Evolutionary conservation across 129 eudicot genomes (phyloP), one percentile per base, ranked within the genome.

Genomic region (Arctium minus): DNA sequence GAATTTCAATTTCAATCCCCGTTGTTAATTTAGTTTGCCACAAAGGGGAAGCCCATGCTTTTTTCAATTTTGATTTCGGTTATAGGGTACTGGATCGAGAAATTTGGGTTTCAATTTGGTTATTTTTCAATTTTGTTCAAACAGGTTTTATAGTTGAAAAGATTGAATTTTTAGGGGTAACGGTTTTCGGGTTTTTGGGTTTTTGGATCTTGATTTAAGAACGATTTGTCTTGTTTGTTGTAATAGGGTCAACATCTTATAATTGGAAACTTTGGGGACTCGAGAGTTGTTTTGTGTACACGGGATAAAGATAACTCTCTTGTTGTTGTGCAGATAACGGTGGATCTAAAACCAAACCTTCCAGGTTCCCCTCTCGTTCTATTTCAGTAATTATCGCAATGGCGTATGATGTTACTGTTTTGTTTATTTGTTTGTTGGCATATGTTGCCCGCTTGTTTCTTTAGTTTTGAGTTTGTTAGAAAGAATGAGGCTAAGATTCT

Each of bases 221-320:
- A 74, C 31, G 31, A 1, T 67, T 74, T 27, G 33, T 80, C 65
- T 67, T 62, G 5, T 62, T 5, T 82, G 77, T 33, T 82, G 27
- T 22, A 22, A 44, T 74, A 93, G 97, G 97, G 97, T 73, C 86
- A 88, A 77, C 88, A 91, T 93, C 93, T 93, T 85, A 88, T 91
- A 70, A 88, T 93, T 81, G 93, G 97, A 75, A 93, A 93, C 79
- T 74, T 93, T 22, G 97, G 97, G 32, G 97, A 93, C 87, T 91
- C 96, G 15, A 89, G 97, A 85, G 97, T 96, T 35, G 76, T 93
- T 65, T 84, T 93, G 80, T 91, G 89, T 67, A 91, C 97, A 56
- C 83, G 96, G 76, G 92, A 86, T 76, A 75, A 83, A 62, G 76
- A 87, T 64, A 79, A 86, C 85, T 81, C 86, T 33, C 92, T 91